Base-by-base conservation (phyloP, 768 basidiomycete species). In the Paxillus ammoniavirescens region DNA sequence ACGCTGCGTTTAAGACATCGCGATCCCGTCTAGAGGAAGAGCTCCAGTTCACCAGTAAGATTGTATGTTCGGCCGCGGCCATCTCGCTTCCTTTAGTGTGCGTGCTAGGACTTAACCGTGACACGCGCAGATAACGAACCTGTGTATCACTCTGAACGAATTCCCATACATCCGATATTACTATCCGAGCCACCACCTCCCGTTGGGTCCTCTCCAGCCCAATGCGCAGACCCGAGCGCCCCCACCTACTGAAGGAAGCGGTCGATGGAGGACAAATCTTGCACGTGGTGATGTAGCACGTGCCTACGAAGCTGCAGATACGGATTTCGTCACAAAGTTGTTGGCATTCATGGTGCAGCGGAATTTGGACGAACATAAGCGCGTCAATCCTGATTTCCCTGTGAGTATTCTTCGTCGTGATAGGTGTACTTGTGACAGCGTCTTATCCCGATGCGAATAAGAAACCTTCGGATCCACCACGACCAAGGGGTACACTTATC, bases 91-190 rank as follows among this genome's bases (percentile, higher is more conserved):
- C 26, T 50, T 53, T 14, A n/a, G 2, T 14, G n/a, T 2, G 18
- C 14, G 28, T 23, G 10, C 21, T 38, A 23, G 18, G 15, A 43
- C 47, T 54, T 13, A 58, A 51, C 47, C 53, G 9, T 31, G n/a
- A 42, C 17, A 40, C 17, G 46, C 41, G 47, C 62, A 89, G 94
- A 87, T 99, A 58, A 70, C 92, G 26, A 97, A 98, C 62, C 72
- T 95, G 4, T 92, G 94, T 69, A 87, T 97, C 14, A 83, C 91
- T 0, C 72, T 98, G 28, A 89, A 93, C 62, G 97, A 99, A 67
- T 91, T 87, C 63, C 97, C 97, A 0, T 88, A 82, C 66, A 87
- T 98, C 59, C 88, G 96, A 31, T 98, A 96, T 73, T 98, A 97
- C 67, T 73, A 90, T 49, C 93, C 96, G 5, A 74, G 83, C 12